phyloP scores from a whole-genome alignment of 2,329 filamentous ascomycete species.

The Xylaria sp. region DNA sequence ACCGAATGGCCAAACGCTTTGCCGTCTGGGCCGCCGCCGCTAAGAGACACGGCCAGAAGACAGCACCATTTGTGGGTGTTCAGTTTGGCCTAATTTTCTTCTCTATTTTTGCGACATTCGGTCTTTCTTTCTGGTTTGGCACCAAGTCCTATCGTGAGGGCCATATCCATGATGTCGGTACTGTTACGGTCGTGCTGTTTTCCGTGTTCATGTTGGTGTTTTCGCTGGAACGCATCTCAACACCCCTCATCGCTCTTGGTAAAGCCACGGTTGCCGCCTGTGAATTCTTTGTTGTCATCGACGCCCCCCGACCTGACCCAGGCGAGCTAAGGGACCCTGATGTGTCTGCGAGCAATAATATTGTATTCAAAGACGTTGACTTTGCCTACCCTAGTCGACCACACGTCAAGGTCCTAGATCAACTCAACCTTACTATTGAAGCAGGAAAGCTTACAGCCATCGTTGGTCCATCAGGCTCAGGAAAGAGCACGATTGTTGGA shows the following conservation, averaged over 20 bases:
- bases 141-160: constrained; percentile 62
- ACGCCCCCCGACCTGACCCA: constrained; percentile 57
- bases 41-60: constrained; percentile 60
- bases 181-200: constrained; percentile 67
- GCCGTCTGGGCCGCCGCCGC: constrained; percentile 66
- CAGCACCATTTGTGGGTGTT: constrained; percentile 61
- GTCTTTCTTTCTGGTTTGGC: constrained; percentile 72
- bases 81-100: constrained; percentile 70
- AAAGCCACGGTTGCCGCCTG: constrained; percentile 69
- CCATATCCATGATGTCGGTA: constrained; percentile 61
- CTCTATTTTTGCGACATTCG: constrained; percentile 63
- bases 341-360: constrained; percentile 63
- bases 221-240: constrained; percentile 67
- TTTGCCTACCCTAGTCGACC: constrained; percentile 78
- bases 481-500: constrained; percentile 79
- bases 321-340: constrained; percentile 60
- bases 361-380: constrained; percentile 71
- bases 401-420: constrained; percentile 71
- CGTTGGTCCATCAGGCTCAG: constrained; percentile 77
- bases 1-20: constrained; percentile 65
- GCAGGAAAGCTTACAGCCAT: constrained; percentile 77
- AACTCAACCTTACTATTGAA: constrained; percentile 67
- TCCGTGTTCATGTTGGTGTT: constrained; percentile 69
- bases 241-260: constrained; percentile 67
- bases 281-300: constrained; percentile 67